Percentiles rank a stretch among this genome's conserved stretches.
phyloP scores from a whole-genome alignment of 495 filamentous ascomycete genomes.

The Xanthoparmelia taractica region DNA sequence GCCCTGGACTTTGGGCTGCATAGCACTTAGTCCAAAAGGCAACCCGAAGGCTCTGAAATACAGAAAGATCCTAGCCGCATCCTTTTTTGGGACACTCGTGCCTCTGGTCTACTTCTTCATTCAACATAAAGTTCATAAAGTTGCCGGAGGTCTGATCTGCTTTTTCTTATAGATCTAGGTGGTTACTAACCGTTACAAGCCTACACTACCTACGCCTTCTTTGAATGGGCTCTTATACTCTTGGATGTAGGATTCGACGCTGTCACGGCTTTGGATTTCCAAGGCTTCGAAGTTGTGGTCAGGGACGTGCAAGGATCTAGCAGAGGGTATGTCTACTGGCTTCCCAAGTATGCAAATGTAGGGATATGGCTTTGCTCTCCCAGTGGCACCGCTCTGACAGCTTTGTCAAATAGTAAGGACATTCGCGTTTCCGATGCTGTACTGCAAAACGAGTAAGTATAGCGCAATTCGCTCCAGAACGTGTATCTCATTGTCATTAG shows the following conservation, averaged over 20 bases:
- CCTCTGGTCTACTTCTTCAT: constrained; percentile 96
- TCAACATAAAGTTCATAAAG: constrained; percentile 94
- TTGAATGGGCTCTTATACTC: constrained; percentile 92
- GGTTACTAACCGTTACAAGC: constrained; percentile 45
- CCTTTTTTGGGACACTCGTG: constrained; percentile 86
- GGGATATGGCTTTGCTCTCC: constrained; percentile 31
- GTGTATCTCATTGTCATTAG: constrained; percentile 38
- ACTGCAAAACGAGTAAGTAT: constrained; percentile 79
- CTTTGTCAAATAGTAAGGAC: constrained; percentile 39
- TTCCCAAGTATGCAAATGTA: constrained; percentile 76
- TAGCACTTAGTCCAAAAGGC: constrained; percentile 70
- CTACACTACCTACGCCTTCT: constrained; percentile 97
- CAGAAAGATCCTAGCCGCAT: constrained; percentile 70
- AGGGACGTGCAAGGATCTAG: constrained; percentile 82
- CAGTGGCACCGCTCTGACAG: constrained; percentile 27
- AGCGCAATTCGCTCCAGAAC: constrained; percentile 17
- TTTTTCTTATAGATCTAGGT: constrained; percentile 5
- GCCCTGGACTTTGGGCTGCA: constrained; percentile 90
- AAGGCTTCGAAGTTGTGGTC: constrained; percentile 78
- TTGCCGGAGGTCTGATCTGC: constrained; percentile 73
- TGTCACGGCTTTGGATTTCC: constrained; percentile 91
- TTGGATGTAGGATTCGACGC: constrained; percentile 97
- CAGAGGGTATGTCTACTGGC: constrained; percentile 99
- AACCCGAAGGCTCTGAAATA: constrained; percentile 82
- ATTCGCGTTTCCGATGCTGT: constrained; percentile 61